These are phyloP conservation scores for Syzygium aqueum DNA, from an alignment of 345 rosid species.

Conservation along the genomic window DNA sequence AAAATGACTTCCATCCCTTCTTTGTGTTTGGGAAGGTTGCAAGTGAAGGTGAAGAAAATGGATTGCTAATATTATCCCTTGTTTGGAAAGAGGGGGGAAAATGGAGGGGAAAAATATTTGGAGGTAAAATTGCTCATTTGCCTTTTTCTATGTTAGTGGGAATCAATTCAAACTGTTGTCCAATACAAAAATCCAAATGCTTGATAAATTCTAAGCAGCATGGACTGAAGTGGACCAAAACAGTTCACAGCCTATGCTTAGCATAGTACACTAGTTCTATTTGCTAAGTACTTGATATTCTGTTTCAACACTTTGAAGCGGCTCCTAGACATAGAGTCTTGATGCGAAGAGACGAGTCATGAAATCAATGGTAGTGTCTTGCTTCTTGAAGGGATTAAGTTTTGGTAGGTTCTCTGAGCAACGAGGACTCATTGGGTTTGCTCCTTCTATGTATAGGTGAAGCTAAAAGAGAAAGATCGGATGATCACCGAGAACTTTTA, in stretches of 20 bases:
- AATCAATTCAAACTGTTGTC: background rate
- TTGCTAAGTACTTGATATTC: background rate
- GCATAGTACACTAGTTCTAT: background rate
- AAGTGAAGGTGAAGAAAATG: background rate
- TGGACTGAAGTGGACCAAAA: background rate
- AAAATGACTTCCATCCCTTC: background rate
- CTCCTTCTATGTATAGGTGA: constrained; percentile 10
- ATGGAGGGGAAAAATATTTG: background rate
- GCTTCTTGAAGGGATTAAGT: background rate
- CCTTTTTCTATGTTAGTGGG: background rate
- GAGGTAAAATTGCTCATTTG: background rate
- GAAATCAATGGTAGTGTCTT: background rate
- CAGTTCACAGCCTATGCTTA: background rate
- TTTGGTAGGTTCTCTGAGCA: background rate
- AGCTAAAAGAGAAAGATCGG: constrained; percentile 30
- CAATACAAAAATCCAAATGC: background rate
- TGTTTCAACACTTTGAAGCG: background rate
- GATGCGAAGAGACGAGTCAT: background rate
- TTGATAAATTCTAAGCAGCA: background rate
- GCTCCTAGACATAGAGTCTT: background rate
- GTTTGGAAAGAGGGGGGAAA: background rate
- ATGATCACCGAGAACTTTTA: constrained; percentile 39
- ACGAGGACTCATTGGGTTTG: background rate
- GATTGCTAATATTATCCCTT: background rate
- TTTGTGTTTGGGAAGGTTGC: background rate